Evolutionary conservation across 306 rosid genomes (phyloP), one percentile per base, ranked within the genome.

Genomic region (Vigna angularis): DNA sequence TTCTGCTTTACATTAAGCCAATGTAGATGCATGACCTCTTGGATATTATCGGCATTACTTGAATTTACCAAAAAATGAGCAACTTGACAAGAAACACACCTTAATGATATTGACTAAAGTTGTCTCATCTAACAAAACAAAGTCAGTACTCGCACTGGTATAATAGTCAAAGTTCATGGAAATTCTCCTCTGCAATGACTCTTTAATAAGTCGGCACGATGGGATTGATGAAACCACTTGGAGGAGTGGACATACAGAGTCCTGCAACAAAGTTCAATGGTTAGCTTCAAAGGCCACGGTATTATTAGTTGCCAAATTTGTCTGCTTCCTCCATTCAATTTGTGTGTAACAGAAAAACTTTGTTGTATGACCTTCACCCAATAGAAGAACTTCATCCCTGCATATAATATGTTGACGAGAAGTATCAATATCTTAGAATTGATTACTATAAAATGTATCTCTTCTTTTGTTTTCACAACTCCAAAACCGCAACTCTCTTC

Each of bases 371-470:
- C 88, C 94, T 83, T 91, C 97, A 89, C 89, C 90, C 90, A 90
- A 83, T 82, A 88, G 90, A 86, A 80, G 92, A 89, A 91, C 93
- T 89, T 95, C 92, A 81, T 88, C 96, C 98, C 98, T 92, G 97
- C 97, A 94, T 90, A 79, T 89, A 83, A 90, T 89, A 84, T 86
- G 92, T 90, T 88, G 87, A 87, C 71, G 74, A 85, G 84, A 86
- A 70, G 91, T 79, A 89, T 89, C 85, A 90, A 89, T 90, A 89
- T 88, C 85, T 89, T 80, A 83, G 83, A 82, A 83, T 85, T 90
- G 87, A 75, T 84, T 83, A 69, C 76, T 77, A 80, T 64, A 85
- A 85, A 87, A 84, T 40, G 92, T 85, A 77, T 85, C 93, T 87
- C 89, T 88, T 85, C 88, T 89, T 85, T 89, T 89, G 90, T 80